Evolutionary conservation across 805 yeast species (phyloP).

Genomic region (Candida golubevii): DNA sequence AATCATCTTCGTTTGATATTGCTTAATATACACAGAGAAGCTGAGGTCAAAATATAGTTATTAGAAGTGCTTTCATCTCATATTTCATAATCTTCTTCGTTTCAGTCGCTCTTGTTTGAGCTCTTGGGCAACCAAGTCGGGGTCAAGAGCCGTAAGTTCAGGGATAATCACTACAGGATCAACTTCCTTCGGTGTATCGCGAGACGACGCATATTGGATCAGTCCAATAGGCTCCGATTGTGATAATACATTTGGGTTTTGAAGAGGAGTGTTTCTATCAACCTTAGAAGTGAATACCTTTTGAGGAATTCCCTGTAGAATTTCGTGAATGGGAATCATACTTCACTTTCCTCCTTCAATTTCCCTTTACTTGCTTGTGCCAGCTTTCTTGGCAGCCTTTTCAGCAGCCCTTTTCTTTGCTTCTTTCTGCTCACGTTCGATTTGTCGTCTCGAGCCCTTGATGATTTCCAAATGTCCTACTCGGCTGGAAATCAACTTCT

Average conservation of each 20-base stretch:
- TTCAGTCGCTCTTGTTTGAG: conserved; percentile 11
- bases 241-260: not conserved
- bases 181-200: too few relatives aligned
- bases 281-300: not conserved
- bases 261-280: not conserved
- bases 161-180: conserved; percentile 15
- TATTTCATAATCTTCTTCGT: conserved; percentile 7
- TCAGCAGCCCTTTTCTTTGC: conserved; percentile 19
- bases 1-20: too few relatives aligned
- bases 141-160: conserved; percentile 24
- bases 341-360: not conserved
- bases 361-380: conserved; percentile 3
- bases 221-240: not conserved
- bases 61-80: too few relatives aligned
- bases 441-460: conserved; percentile 83
- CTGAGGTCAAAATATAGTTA: too few relatives aligned
- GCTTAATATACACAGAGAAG: too few relatives aligned
- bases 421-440: conserved; percentile 58
- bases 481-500: conserved; percentile 77
- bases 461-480: conserved; percentile 92
- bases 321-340: conserved; percentile 6
- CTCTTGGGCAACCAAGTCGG: conserved; percentile 20
- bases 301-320: conserved; percentile 9
- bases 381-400: conserved; percentile 16
- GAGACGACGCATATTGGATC: too few relatives aligned